Evolutionary conservation across 768 basidiomycete species (phyloP), one percentile per base, ranked within the genome.

Genomic region (Suillus occidentalis): DNA sequence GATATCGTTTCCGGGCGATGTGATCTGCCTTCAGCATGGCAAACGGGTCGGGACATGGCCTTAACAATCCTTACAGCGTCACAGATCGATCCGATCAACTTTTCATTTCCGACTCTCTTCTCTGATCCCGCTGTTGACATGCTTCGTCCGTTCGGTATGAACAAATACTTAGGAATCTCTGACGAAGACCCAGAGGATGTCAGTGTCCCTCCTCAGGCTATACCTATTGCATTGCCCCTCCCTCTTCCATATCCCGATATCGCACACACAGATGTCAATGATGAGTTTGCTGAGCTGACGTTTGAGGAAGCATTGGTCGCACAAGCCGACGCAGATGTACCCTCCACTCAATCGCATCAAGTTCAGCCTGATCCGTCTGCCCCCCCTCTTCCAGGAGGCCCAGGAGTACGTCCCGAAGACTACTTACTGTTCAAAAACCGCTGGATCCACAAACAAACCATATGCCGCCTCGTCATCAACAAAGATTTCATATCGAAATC

Each of bases 361-460:
- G 4, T n/a, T 10, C 43, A 4, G 20, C 2, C 43, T 45, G 43
- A 45, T 45, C 43, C 9, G 0, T 45, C 43, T n/a, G 43, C 43
- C 20, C 43, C 42, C 20, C 43, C 43, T 2, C 3, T 45, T 45
- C 61, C 61, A 1, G 43, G 5, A 34, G 61, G 61, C 0, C 39
- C 43, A 18, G 61, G 61, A 13, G 1, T 62, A 45, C 34, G 8
- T 18, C 47, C 61, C 0, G 31, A 28, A 2, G 61, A 62, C 20
- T 62, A 50, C 36, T 1, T 62, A 3, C 14, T 62, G 4, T 62
- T 12, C 50, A 56, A 62, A 18, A 6, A 6, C 2, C 6, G 25
- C 25, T 62, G 61, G 61, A 50, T 62, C 0, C 61, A 62, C 61
- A 62, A 62, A 5, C 45, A 45, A 1, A 50, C 61, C 6, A 3